These are phyloP conservation scores for Cryptosporidium bovis DNA, from an alignment of 169 alveolate genomes.

Conservation along the genomic window DNA sequence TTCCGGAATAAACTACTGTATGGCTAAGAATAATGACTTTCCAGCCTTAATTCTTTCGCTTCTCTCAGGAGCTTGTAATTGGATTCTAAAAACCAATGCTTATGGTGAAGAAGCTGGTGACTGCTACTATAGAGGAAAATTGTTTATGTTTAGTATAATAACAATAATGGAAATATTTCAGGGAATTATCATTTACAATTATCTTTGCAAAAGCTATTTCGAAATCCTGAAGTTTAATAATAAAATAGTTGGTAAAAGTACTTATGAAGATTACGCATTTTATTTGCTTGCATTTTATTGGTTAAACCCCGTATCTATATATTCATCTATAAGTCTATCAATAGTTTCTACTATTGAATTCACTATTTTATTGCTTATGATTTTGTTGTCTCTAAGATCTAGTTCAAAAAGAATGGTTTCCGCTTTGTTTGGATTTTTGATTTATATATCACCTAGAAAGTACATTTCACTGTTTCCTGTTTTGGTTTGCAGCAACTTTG, in stretches of 20 bases:
- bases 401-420: conserved; percentile 7
- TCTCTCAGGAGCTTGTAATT: background rate
- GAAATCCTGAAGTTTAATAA: background rate
- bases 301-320: conserved; percentile 43
- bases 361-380: conserved; percentile 2
- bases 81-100: background rate
- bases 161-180: conserved; percentile 9
- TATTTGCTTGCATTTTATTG: conserved; percentile 12
- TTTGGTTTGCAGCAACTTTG: background rate
- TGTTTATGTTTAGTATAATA: conserved; percentile 1
- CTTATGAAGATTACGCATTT: background rate
- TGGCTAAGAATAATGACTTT: background rate
- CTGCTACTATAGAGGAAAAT: background rate
- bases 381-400: conserved; percentile 15
- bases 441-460: conserved; percentile 9
- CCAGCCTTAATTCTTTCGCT: conserved; percentile 12
- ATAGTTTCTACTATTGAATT: conserved; percentile 18
- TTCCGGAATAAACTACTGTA: conserved; percentile 9
- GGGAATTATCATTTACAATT: conserved; percentile 24
- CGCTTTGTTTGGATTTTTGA: background rate
- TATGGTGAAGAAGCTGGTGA: no score
- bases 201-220: conserved; percentile 1
- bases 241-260: background rate
- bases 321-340: conserved; percentile 23
- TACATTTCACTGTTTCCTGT: conserved; percentile 9